Evolutionary conservation across 129 eudicot genomes (phyloP), one percentile per base, ranked within the genome.

Genomic region (Solidago caesia): DNA sequence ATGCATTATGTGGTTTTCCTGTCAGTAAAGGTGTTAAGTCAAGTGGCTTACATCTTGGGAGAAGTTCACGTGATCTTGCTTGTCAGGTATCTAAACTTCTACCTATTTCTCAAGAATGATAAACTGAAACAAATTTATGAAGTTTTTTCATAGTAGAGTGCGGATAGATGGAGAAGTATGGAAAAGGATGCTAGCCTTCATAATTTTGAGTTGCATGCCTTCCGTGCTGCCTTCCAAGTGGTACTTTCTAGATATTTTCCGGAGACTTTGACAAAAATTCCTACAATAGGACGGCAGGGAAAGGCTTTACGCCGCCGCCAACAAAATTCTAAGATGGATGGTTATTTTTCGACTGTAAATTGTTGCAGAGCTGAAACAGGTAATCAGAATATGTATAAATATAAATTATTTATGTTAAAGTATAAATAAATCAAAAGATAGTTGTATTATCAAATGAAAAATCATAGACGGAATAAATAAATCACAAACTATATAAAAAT

Each of bases 211-310:
- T 73, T 93, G 89, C 98, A 93, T 88, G 90, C 87, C 72, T 88
- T 89, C 76, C 89, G 96, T 72, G 98, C 98, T 59, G 96, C 89
- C 80, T 93, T 93, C 76, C 98, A 93, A 84, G 86, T 93, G 91
- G 96, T 93, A 85, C 92, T 93, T 72, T 73, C 56, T 16, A 83
- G 58, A 77, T 80, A 93, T 77, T 84, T 84, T 72, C 96, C 92
- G 16, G 86, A 89, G 70, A 73, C 75, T 42, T 73, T 93, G 79
- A 65, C 26, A 6, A 69, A 56, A 41, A 92, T 85, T 82, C 96
- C 96, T 48, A 43, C 96, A 15, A 76, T 90, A 48, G 98, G 98
- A 64, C 92, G 96, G 46, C 96, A 86, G 83, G 98, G 98, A 70
- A 93, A 93, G 84, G 91, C 96, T 75, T 81, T 93, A 53, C 96